These are phyloP conservation scores for Coccinonectria pachysandricola DNA, from an alignment of 2,329 filamentous ascomycete species.

Conservation along the genomic window DNA sequence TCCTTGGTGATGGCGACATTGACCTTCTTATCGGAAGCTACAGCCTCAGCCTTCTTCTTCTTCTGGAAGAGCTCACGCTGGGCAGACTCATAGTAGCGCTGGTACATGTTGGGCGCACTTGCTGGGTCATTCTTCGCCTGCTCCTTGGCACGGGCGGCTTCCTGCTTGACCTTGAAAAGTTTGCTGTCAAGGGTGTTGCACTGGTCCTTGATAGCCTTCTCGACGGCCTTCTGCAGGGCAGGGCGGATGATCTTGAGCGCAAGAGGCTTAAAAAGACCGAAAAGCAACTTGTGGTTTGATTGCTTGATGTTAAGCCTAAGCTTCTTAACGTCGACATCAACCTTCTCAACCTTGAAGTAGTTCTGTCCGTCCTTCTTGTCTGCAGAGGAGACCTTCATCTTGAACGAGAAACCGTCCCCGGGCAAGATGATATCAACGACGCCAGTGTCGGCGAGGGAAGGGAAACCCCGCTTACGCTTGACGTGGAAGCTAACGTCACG, in stretches of 20 bases:
- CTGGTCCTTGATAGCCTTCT: slow-evolving; percentile 79
- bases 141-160: slow-evolving; percentile 63
- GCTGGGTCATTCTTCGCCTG: slow-evolving; percentile 52
- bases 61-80: slow-evolving; percentile 65
- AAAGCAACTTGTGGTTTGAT: slow-evolving; percentile 89
- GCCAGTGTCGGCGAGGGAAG: slow-evolving; percentile 75
- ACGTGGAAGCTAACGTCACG: slow-evolving; percentile 88
- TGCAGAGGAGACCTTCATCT: slow-evolving; percentile 75
- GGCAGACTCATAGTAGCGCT: slow-evolving; percentile 66
- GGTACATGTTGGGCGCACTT: slow-evolving; percentile 72
- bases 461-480: slow-evolving; percentile 91
- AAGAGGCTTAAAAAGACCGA: slow-evolving; percentile 76
- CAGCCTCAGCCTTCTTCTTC: slow-evolving; percentile 63
- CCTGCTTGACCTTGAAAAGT: slow-evolving; percentile 67
- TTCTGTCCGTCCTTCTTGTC: slow-evolving; percentile 65
- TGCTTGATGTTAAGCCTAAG: slow-evolving; percentile 85
- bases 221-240: slow-evolving; percentile 74
- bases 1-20: slow-evolving; percentile 51
- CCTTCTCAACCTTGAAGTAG: slow-evolving; percentile 91
- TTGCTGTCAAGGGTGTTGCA: slow-evolving; percentile 65
- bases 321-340: slow-evolving; percentile 71
- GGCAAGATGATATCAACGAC: slow-evolving; percentile 81
- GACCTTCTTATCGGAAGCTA: slow-evolving; percentile 56
- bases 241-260: slow-evolving; percentile 77
- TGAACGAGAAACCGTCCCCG: slow-evolving; percentile 83